Conservation (phyloP, 768 basidiomycete species). For the Trametes punicea region DNA sequence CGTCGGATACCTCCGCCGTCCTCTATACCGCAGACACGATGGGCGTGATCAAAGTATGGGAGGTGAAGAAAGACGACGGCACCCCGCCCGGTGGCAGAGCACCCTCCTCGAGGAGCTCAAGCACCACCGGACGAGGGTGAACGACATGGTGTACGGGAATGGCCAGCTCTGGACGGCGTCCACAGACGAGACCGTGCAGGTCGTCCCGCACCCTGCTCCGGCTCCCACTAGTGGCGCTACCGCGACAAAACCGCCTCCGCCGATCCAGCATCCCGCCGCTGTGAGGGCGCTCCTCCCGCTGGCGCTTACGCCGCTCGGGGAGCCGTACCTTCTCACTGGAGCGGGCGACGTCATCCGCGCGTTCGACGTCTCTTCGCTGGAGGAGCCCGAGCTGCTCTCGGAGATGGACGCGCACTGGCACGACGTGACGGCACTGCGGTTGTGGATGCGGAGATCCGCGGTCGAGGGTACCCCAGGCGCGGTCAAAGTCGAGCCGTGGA, state of each 20-base stretch:
- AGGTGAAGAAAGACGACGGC: slow-evolving; percentile 46
- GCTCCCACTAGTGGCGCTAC: slow-evolving; percentile 9
- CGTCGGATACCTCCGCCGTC: slow-evolving; percentile 44
- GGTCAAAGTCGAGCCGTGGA: slow-evolving; percentile 65
- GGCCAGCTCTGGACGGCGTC: slow-evolving; percentile 96
- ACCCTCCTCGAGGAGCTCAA: slow-evolving; percentile 52
- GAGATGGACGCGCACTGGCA: slow-evolving; percentile 88
- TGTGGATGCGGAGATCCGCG: slow-evolving; percentile 60
- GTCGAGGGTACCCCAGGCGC: slow-evolving; percentile 45
- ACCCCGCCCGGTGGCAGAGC: slow-evolving; percentile 47
- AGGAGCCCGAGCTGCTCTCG: slow-evolving; percentile 67
- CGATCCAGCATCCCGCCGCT: slow-evolving; percentile 56
- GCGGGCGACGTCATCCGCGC: slow-evolving; percentile 79
- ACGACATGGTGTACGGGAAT: slow-evolving; percentile 62
- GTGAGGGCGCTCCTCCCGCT: slow-evolving; percentile 77
- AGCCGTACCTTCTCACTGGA: slow-evolving; percentile 78
- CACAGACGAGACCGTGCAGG: slow-evolving; percentile 78
- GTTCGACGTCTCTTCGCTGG: slow-evolving; percentile 69
- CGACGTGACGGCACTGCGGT: slow-evolving; percentile 71
- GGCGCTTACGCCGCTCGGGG: slow-evolving; percentile 54
- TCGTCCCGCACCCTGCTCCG: slow-evolving; percentile 44
- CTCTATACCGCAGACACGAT: slow-evolving; percentile 90
- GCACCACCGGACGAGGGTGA: slow-evolving; percentile 82
- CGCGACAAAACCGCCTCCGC: slow-evolving; percentile 38
- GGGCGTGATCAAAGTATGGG: slow-evolving; percentile 86